These are phyloP conservation scores for Colletotrichum abscissum DNA, from an alignment of 2,329 filamentous ascomycete genomes.

Conservation along the genomic window DNA sequence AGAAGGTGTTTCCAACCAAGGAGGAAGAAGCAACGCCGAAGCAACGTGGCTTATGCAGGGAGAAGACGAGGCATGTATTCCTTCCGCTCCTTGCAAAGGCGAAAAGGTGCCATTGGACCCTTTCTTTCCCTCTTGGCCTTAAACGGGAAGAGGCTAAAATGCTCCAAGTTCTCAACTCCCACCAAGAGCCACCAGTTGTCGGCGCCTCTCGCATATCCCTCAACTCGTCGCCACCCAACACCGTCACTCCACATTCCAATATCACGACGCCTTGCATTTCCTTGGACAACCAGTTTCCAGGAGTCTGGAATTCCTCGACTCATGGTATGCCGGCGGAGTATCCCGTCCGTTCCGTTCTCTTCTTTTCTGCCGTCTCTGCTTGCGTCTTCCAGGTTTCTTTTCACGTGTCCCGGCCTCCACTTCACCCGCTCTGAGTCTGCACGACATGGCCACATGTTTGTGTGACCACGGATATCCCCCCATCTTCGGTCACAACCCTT, in stretches of 20 bases:
- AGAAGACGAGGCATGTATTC: not conserved
- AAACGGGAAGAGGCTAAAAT: not conserved
- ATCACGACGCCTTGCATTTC: not conserved
- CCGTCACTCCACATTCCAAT: slow-evolving; percentile 10
- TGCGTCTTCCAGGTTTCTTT: not conserved
- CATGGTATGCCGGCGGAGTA: not conserved
- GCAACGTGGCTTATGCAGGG: not conserved
- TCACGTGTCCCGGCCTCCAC: not conserved
- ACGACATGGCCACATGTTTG: not conserved
- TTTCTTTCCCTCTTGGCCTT: not conserved
- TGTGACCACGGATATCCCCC: not conserved
- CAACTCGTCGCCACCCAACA: not conserved
- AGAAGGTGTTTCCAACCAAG: not conserved
- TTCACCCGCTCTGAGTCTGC: not conserved
- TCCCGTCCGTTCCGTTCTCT: not conserved
- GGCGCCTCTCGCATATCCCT: not conserved
- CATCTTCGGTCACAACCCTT: not conserved
- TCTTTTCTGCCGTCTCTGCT: not conserved
- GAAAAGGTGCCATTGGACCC: not conserved
- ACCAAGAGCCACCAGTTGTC: not conserved
- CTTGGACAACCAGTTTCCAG: not conserved
- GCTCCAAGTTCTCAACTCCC: not conserved
- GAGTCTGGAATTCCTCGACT: not conserved
- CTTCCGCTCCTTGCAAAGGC: not conserved
- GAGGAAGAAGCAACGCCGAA: not conserved